A percentile compares a stretch with the other conserved stretches of the same genome.
Evolutionary conservation across 2,329 filamentous ascomycete species (phyloP).

Genomic region (Diaporthe velutina): DNA sequence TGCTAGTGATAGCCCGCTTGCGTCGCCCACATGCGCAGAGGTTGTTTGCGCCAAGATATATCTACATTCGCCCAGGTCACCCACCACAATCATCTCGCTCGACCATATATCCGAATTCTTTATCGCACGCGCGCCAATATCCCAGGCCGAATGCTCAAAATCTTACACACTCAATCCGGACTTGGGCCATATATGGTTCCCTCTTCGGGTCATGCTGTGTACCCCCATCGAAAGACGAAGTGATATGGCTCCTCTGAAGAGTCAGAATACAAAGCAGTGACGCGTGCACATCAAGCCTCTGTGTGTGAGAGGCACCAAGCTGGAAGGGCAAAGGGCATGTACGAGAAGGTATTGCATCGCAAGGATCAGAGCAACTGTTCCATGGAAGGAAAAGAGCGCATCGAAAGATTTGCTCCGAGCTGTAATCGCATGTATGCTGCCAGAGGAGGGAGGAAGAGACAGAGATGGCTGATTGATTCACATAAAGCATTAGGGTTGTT

Average conservation of each 20-base stretch:
- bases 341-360: constrained; percentile 24
- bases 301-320: neutral
- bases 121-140: neutral
- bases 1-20: constrained; percentile 49
- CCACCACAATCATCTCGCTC: neutral
- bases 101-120: neutral
- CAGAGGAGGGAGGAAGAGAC: neutral
- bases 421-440: constrained; percentile 32
- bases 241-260: neutral
- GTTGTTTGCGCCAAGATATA: neutral
- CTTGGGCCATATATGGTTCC: too few species aligned
- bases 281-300: neutral
- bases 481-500: constrained; percentile 32
- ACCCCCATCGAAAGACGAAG: neutral
- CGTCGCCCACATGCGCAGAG: constrained; percentile 1
- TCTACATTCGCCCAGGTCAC: neutral
- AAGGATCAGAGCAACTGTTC: neutral
- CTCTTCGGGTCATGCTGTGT: neutral
- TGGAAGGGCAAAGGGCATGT: constrained; percentile 9
- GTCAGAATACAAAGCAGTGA: neutral
- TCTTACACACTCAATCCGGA: neutral
- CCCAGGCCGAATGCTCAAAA: too few species aligned
- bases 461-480: constrained; percentile 18
- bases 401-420: constrained; percentile 14
- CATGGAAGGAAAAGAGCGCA: neutral